Base-by-base conservation (phyloP, 2,329 filamentous ascomycete species). In the Xylaria sp. region DNA sequence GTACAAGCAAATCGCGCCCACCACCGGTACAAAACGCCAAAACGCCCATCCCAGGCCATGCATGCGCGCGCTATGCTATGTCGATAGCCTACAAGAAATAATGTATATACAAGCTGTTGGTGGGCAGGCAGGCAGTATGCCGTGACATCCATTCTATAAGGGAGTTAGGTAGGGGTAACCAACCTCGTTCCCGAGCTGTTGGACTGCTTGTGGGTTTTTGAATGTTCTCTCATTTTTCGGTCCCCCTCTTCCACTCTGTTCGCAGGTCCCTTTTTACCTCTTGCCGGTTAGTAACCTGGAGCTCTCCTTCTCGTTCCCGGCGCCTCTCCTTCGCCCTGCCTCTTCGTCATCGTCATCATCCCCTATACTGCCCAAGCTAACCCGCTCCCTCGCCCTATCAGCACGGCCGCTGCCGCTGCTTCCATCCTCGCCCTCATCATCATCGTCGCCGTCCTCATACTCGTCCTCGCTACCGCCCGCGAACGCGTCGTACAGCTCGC, bases 401-500 rank as follows among this genome's bases (percentile, higher is more conserved):
- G 24, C 24, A 11, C 52, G 48, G 24, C 49, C 50, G 34, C 29
- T 19, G 9, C 21, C 22, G 7, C 24, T 45, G 20, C 34, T 18
- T 5, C 20, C 37, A 20, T 13, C 19, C 34, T 48, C 40, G 40
- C 44, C 45, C 42, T 50, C 59, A 34, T 54, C 62, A 48, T 66
- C 63, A 18, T 63, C 57, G 39, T 60, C 34, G 17, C 71, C 73
- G 9, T 75, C 71, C 19, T 88, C 86, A 50, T 91, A 89, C 52
- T 94, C 92, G 53, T 93, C 93, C 20, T 83, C 81, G 56, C 83
- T 86, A 48, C 92, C 93, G 16, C 91, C 92, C 0, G 94, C 94
- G 79, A 99, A 99, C 4, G 94, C 94, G 77, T 99, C 94, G 71
- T 99, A 99, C 41, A 99, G 76, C 76, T 97, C 93, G 22, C 93